Evolutionary conservation across 2,329 filamentous ascomycete genomes (phyloP).

Genomic region (Arthrinium puccinioides): DNA sequence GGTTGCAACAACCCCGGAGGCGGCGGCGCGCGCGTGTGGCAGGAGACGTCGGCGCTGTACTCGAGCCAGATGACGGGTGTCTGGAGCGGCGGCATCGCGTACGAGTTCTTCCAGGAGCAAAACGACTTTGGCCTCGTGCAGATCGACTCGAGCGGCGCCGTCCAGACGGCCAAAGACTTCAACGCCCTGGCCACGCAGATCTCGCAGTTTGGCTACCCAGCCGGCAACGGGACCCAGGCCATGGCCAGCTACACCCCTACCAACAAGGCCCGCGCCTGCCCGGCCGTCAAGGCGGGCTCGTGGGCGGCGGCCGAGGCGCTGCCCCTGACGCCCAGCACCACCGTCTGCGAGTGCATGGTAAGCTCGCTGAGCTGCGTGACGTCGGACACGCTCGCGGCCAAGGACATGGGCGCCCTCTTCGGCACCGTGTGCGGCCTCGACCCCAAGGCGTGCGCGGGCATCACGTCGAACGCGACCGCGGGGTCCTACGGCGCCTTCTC

Average conservation of each 20-base stretch:
- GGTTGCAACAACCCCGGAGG: conserved; percentile 55
- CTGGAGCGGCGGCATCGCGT: conserved; percentile 72
- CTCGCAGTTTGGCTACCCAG: conserved; percentile 43
- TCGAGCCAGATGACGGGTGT: conserved; percentile 58
- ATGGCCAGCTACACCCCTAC: conserved; percentile 50
- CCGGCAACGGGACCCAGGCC: conserved; percentile 35
- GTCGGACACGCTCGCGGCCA: conserved; percentile 37
- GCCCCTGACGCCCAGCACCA: conserved; percentile 59
- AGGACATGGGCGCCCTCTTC: conserved; percentile 40
- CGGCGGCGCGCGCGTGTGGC: conserved; percentile 52
- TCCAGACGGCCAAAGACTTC: conserved; percentile 54
- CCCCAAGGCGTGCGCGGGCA: conserved; percentile 41
- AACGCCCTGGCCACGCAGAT: conserved; percentile 53
- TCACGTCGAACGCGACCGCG: conserved; percentile 41
- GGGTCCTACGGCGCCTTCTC: conserved; percentile 52
- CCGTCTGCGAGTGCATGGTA: conserved; percentile 64
- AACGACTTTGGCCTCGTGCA: conserved; percentile 60
- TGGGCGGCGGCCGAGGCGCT: conserved; percentile 55
- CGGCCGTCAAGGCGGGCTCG: conserved; percentile 30
- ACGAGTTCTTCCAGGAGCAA: conserved; percentile 70
- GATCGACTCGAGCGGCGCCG: conserved; percentile 35
- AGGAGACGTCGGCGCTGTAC: conserved; percentile 59
- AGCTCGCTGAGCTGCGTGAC: conserved; percentile 54
- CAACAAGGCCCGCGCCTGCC: conserved; percentile 56
- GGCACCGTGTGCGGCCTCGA: conserved; percentile 29